These are phyloP conservation scores for Globisporangium ultimum DNA, from an alignment of 352 stramenopile genomes.

Conservation along the genomic window DNA sequence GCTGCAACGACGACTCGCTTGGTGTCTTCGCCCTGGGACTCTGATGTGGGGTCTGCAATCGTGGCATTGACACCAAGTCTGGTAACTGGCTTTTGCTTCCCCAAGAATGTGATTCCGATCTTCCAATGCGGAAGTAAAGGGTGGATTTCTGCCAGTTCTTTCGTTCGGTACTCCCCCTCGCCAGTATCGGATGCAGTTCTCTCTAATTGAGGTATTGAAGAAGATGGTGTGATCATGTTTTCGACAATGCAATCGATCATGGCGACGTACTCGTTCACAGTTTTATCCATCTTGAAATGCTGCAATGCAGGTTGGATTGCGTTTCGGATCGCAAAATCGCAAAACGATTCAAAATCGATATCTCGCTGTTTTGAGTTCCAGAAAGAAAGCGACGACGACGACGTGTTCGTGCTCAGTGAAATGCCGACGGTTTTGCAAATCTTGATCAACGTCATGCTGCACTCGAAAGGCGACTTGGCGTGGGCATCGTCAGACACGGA, in stretches of 20 bases:
- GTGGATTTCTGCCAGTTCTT: slow-evolving; percentile 44
- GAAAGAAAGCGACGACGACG: slow-evolving; percentile 19
- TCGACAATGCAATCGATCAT: slow-evolving; percentile 40
- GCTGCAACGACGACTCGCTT: neutral
- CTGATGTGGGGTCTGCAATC: neutral
- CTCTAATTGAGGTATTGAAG: neutral
- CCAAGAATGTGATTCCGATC: slow-evolving; percentile 18
- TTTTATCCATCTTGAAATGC: slow-evolving; percentile 46
- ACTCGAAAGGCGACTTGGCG: slow-evolving; percentile 46
- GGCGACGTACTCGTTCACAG: slow-evolving; percentile 35
- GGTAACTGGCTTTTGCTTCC: slow-evolving; percentile 5
- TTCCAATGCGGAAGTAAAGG: slow-evolving; percentile 43
- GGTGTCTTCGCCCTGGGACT: neutral
- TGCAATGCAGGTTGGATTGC: slow-evolving; percentile 49
- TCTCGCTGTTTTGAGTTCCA: slow-evolving; percentile 21
- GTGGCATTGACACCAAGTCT: slow-evolving; percentile 5
- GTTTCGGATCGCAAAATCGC: slow-evolving; percentile 33
- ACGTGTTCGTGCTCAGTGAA: slow-evolving; percentile 15
- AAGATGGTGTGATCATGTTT: slow-evolving; percentile 24
- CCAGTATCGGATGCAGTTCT: neutral
- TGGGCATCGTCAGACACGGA: neutral
- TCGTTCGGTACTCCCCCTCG: slow-evolving; percentile 15
- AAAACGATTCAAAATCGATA: slow-evolving; percentile 51
- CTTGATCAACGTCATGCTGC: slow-evolving; percentile 52
- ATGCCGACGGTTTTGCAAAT: slow-evolving; percentile 56